Percentiles rank a stretch among this genome's conserved stretches.
These are phyloP conservation scores for Lodderomyces orthopsilosis DNA, from an alignment of 1,139 yeast species.

Conservation along the genomic window DNA sequence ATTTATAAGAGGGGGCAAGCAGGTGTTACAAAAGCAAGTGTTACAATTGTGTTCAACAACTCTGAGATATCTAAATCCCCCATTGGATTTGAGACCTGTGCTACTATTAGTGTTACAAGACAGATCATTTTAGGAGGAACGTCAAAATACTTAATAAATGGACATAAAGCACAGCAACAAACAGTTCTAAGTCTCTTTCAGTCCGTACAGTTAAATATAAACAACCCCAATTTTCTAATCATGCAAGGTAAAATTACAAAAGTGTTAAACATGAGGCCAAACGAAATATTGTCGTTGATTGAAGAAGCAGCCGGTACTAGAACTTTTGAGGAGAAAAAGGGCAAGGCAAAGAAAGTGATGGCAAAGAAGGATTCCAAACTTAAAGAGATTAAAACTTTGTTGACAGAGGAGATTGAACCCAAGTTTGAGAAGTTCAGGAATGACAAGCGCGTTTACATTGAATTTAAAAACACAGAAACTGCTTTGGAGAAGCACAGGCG, in stretches of 20 bases:
- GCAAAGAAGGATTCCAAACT: slow-evolving; percentile 84
- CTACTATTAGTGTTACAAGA: slow-evolving; percentile 87
- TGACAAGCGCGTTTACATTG: slow-evolving; percentile 80
- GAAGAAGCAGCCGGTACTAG: slow-evolving; percentile 99
- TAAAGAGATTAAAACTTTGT: slow-evolving; percentile 67
- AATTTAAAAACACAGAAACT: slow-evolving; percentile 80
- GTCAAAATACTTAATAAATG: slow-evolving; percentile 89
- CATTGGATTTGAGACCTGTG: slow-evolving; percentile 77
- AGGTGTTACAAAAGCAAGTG: slow-evolving; percentile 95
- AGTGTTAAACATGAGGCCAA: slow-evolving; percentile 93
- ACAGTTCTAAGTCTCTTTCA: slow-evolving; percentile 89
- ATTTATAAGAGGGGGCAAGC: slow-evolving; percentile 98
- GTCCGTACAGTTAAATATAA: slow-evolving; percentile 91
- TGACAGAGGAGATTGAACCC: slow-evolving; percentile 90
- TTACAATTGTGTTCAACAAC: slow-evolving; percentile 92
- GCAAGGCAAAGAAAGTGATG: slow-evolving; percentile 89
- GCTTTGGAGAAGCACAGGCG: slow-evolving; percentile 75
- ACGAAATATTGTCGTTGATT: slow-evolving; percentile 82
- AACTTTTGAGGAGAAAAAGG: slow-evolving; percentile 91
- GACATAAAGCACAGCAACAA: slow-evolving; percentile 94
- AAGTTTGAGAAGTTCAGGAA: slow-evolving; percentile 76
- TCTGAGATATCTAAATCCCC: slow-evolving; percentile 74
- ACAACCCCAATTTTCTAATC: slow-evolving; percentile 93
- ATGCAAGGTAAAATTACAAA: slow-evolving; percentile 99
- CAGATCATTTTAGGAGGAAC: slow-evolving; percentile 90